phyloP scores from a whole-genome alignment of 805 yeast genomes.

The Metschnikowia hibisci region DNA sequence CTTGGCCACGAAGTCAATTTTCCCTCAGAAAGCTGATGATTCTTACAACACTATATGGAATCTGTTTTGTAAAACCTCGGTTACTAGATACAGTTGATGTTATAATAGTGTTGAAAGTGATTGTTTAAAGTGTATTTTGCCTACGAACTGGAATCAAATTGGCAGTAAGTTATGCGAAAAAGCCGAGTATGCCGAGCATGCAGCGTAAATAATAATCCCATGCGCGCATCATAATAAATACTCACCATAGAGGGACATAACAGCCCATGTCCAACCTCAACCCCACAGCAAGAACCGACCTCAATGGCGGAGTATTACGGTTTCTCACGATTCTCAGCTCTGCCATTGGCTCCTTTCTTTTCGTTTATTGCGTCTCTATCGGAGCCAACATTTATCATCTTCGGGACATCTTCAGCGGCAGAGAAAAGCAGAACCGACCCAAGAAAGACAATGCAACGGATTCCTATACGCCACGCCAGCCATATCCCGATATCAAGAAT shows the following conservation, averaged over 20 bases:
- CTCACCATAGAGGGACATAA: background rate
- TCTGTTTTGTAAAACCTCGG: no score
- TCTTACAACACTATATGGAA: no score
- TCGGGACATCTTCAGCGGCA: conserved; percentile 26
- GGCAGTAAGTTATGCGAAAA: no score
- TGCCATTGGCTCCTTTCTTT: conserved; percentile 27
- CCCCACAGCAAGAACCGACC: conserved; percentile 9
- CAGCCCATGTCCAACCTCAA: conserved; percentile 8
- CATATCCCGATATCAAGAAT: conserved; percentile 32
- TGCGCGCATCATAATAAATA: background rate
- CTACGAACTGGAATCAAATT: no score
- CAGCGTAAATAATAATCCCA: no score
- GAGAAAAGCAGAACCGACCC: conserved; percentile 28
- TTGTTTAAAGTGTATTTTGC: no score
- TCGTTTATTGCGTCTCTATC: conserved; percentile 22
- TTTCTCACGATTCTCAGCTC: conserved; percentile 23
- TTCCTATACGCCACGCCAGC: conserved; percentile 30
- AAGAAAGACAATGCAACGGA: conserved; percentile 16
- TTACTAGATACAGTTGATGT: no score
- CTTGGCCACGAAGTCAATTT: conserved; percentile 21
- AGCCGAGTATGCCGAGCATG: no score
- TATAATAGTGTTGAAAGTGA: no score
- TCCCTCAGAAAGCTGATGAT: background rate
- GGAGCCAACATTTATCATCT: conserved; percentile 32
- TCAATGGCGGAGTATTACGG: conserved; percentile 22